A percentile compares a stretch with the other conserved stretches of the same genome.
Conservation (phyloP, 129 eudicot genomes). For the Ambrosia artemisiifolia region DNA sequence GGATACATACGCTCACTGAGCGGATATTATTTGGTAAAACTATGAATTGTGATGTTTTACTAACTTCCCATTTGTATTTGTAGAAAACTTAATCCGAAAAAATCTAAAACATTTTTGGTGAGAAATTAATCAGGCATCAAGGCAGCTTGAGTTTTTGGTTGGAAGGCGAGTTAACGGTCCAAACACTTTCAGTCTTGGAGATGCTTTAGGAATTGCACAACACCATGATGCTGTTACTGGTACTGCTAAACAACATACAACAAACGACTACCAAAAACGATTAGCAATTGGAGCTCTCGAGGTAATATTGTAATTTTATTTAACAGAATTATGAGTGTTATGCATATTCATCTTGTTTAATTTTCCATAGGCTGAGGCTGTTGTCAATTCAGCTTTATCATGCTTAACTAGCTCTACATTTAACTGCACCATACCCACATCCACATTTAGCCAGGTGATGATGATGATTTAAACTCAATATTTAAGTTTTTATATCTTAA, state of each 20-base stretch:
- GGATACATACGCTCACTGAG: slow-evolving; percentile 70
- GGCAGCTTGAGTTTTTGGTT: slow-evolving; percentile 72
- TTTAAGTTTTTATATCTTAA: neutral
- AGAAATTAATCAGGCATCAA: slow-evolving; percentile 55
- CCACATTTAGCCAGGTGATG: slow-evolving; percentile 57
- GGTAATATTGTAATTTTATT: slow-evolving; percentile 31
- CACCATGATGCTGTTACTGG: slow-evolving; percentile 94
- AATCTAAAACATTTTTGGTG: neutral
- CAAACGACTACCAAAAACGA: slow-evolving; percentile 82
- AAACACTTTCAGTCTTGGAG: slow-evolving; percentile 61
- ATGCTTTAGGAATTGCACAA: slow-evolving; percentile 91
- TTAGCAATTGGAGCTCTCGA: slow-evolving; percentile 79
- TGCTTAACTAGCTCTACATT: slow-evolving; percentile 45
- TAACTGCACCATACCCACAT: slow-evolving; percentile 32
- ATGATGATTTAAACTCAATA: slow-evolving; percentile 18
- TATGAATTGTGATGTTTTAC: neutral
- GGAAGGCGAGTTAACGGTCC: slow-evolving; percentile 53
- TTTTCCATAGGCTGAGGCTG: slow-evolving; percentile 55
- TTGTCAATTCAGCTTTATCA: slow-evolving; percentile 68
- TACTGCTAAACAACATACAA: slow-evolving; percentile 84
- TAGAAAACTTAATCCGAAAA: neutral
- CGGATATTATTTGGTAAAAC: slow-evolving; percentile 75
- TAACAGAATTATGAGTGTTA: no score
- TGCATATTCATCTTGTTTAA: slow-evolving; percentile 5
- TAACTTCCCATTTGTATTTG: neutral